A percentile compares a stretch with the other conserved stretches of the same genome.
Conservation (phyloP, 148 eudicot species). For the Polygonum aviculare region DNA sequence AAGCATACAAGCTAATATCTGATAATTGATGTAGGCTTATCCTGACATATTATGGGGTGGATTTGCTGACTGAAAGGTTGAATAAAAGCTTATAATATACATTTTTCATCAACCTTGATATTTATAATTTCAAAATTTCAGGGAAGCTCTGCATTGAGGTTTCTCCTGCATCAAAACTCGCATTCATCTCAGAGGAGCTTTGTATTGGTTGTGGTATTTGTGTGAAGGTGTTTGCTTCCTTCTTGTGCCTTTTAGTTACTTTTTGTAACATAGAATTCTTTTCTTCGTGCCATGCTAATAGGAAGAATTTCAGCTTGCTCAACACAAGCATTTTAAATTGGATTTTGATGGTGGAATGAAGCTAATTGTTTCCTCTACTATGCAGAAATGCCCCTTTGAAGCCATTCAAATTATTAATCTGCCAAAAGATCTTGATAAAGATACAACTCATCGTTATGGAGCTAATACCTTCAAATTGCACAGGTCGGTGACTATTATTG, state of each 20-base stretch:
- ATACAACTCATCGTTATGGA: conserved; percentile 99
- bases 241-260: not conserved
- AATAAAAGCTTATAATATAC: not conserved
- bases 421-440: conserved; percentile 90
- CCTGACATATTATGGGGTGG: not conserved
- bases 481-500: conserved; percentile 39
- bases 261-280: not conserved
- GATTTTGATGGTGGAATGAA: not conserved
- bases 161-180: conserved; percentile 58
- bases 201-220: conserved; percentile 99
- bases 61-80: not conserved
- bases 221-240: conserved; percentile 50
- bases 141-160: conserved; percentile 98
- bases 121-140: conserved; percentile 8
- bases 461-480: conserved; percentile 90
- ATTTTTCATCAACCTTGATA: not conserved
- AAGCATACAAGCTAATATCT: not conserved
- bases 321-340: not conserved
- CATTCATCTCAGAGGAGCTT: conserved; percentile 91
- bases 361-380: conserved; percentile 6
- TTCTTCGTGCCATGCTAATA: not conserved
- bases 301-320: not conserved
- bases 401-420: conserved; percentile 95
- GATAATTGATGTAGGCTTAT: not conserved
- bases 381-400: conserved; percentile 97